Conservation (phyloP, 306 rosid genomes). For the Albizia julibrissin region DNA sequence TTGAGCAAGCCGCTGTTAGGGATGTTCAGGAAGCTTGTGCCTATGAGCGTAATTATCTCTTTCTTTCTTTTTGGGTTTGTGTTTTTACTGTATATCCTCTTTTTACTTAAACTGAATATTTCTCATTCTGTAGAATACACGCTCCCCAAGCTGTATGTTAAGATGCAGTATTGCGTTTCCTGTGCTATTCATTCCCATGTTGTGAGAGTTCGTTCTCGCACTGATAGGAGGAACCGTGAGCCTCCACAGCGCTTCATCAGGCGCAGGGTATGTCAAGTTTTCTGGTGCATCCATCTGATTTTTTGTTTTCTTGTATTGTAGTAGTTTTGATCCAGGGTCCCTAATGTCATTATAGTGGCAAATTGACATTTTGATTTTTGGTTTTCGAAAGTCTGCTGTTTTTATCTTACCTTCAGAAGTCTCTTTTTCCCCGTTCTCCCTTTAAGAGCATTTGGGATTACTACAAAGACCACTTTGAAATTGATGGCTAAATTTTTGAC, state of each 20-base stretch:
- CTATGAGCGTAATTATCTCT: conserved; percentile 62
- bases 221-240: conserved; percentile 82
- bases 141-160: conserved; percentile 91
- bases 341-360: neutral
- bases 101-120: neutral
- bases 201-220: conserved; percentile 90
- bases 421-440: neutral
- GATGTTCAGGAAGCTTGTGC: conserved; percentile 98
- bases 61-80: neutral
- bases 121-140: conserved; percentile 58
- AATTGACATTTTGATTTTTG: neutral
- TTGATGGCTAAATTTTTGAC: neutral
- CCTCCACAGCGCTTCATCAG: conserved; percentile 87
- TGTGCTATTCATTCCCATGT: conserved; percentile 98
- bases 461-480: neutral
- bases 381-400: neutral
- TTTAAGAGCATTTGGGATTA: neutral
- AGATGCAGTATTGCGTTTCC: conserved; percentile 97
- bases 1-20: conserved; percentile 95
- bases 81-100: neutral
- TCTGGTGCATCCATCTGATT: neutral
- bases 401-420: neutral
- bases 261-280: conserved; percentile 60
- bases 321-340: neutral
- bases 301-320: neutral